phyloP scores from a whole-genome alignment of 2,329 filamentous ascomycete genomes.

The Fusarium buharicum region DNA sequence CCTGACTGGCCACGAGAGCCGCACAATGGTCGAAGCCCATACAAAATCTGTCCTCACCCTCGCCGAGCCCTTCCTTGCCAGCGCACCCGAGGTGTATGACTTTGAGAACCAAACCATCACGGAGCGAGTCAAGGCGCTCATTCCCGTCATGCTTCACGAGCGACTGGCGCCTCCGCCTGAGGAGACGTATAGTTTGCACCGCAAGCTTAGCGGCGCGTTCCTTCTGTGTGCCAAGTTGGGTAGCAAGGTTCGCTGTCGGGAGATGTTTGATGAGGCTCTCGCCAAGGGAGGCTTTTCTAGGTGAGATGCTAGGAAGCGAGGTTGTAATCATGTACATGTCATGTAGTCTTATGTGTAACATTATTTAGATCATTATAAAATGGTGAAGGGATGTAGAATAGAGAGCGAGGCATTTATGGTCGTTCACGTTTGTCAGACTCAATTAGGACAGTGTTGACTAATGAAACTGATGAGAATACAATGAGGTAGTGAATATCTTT shows the following conservation, averaged over 20 bases:
- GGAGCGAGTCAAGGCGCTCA: slow-evolving; percentile 85
- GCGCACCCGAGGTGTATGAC: slow-evolving; percentile 86
- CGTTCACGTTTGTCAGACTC: neutral
- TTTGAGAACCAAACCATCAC: slow-evolving; percentile 97
- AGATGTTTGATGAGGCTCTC: slow-evolving; percentile 76
- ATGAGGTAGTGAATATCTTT: neutral
- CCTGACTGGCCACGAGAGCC: slow-evolving; percentile 88
- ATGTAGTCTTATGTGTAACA: slow-evolving; percentile 32
- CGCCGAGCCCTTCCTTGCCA: slow-evolving; percentile 85
- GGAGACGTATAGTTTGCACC: slow-evolving; percentile 95
- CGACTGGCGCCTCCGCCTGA: slow-evolving; percentile 90
- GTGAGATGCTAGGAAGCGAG: neutral
- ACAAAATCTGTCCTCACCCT: slow-evolving; percentile 88
- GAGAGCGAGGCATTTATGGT: too few species aligned
- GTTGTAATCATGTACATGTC: slow-evolving; percentile 24
- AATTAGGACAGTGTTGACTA: neutral
- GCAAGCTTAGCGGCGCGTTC: slow-evolving; percentile 95
- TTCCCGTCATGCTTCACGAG: slow-evolving; percentile 93
- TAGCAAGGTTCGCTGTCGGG: slow-evolving; percentile 82
- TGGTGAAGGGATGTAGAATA: slow-evolving; percentile 21
- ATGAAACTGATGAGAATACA: neutral
- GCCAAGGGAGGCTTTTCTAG: slow-evolving; percentile 49
- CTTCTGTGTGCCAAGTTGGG: slow-evolving; percentile 87
- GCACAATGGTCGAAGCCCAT: slow-evolving; percentile 89
- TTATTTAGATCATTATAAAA: slow-evolving; percentile 28